Percentiles rank a stretch among this genome's conserved stretches.
These are phyloP conservation scores for Cryptosporidium xiaoi DNA, from an alignment of 169 alveolate genomes.

Conservation along the genomic window DNA sequence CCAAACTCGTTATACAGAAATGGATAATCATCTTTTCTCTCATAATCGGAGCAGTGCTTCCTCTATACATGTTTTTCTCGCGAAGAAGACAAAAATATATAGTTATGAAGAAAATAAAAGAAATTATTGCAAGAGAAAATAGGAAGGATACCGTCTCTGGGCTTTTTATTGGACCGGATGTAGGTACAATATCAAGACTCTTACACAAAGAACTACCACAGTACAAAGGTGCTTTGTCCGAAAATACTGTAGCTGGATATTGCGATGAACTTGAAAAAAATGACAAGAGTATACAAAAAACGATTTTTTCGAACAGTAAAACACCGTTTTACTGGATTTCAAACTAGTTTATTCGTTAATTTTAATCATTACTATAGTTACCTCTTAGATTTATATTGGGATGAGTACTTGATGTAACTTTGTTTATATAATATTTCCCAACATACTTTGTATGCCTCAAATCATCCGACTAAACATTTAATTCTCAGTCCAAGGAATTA, in stretches of 20 bases:
- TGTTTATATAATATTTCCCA: too few relatives aligned
- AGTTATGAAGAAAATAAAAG: conserved; percentile 8
- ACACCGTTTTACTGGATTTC: conserved; percentile 44
- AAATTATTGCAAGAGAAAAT: conserved; percentile 36
- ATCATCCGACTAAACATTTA: too few relatives aligned
- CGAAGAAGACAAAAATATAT: conserved; percentile 13
- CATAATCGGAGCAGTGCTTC: not conserved
- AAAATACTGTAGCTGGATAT: not conserved
- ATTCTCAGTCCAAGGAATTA: too few relatives aligned
- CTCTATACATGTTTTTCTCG: not conserved
- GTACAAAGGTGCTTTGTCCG: conserved; percentile 13
- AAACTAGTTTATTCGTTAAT: not conserved
- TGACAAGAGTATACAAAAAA: conserved; percentile 54
- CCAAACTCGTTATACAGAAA: conserved; percentile 36
- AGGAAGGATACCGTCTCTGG: conserved; percentile 47
- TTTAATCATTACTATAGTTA: too few relatives aligned
- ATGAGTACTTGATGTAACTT: too few relatives aligned
- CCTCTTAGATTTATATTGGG: too few relatives aligned
- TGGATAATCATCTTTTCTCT: conserved; percentile 6
- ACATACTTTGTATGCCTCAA: too few relatives aligned
- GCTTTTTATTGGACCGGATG: conserved; percentile 52
- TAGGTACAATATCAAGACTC: conserved; percentile 17
- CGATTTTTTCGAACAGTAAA: conserved; percentile 17
- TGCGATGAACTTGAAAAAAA: conserved; percentile 19
- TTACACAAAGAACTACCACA: conserved; percentile 35